phyloP scores from a whole-genome alignment of 2,329 filamentous ascomycete genomes.

The Lasiodiplodia sp. region DNA sequence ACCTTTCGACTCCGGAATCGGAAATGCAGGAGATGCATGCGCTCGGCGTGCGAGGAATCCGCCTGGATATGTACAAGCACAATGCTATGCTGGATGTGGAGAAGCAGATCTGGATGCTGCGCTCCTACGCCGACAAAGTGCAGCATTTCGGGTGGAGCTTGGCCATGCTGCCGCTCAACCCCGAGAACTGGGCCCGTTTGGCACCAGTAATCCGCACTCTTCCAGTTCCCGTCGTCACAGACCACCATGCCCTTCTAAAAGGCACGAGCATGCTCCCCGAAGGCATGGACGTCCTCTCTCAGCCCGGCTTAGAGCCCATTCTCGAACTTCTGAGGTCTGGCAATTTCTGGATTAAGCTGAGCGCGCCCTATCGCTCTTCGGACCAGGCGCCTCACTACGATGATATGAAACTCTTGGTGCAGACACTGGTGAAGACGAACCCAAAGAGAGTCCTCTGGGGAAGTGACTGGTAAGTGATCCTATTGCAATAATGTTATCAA shows the following conservation, averaged over 20 bases:
- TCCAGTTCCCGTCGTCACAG: conserved; percentile 36
- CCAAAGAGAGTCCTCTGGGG: conserved; percentile 46
- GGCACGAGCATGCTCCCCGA: conserved; percentile 42
- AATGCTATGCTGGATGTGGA: conserved; percentile 48
- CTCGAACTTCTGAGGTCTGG: conserved; percentile 42
- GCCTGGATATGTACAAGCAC: conserved; percentile 49
- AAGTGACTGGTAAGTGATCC: conserved; percentile 44
- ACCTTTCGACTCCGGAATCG: conserved; percentile 39
- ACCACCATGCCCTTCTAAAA: conserved; percentile 50
- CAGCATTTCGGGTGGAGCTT: conserved; percentile 41
- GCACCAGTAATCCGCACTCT: conserved; percentile 36
- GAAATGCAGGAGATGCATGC: conserved; percentile 35
- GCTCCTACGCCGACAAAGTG: conserved; percentile 38
- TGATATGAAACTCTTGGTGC: conserved; percentile 43
- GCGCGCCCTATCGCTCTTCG: conserved; percentile 48
- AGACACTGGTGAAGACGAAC: conserved; percentile 44
- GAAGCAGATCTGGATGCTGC: conserved; percentile 43
- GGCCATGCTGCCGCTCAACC: conserved; percentile 43
- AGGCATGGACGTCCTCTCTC: conserved; percentile 36
- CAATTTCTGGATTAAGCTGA: conserved; percentile 48
- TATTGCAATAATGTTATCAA: neutral
- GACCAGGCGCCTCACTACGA: conserved; percentile 41
- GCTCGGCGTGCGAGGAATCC: conserved; percentile 44
- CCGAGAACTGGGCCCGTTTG: conserved; percentile 42
- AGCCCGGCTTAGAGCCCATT: conserved; percentile 43